A percentile compares a stretch with the other conserved stretches of the same genome.
Conservation (phyloP, 768 basidiomycete species). For the Auriculariales sp. region DNA sequence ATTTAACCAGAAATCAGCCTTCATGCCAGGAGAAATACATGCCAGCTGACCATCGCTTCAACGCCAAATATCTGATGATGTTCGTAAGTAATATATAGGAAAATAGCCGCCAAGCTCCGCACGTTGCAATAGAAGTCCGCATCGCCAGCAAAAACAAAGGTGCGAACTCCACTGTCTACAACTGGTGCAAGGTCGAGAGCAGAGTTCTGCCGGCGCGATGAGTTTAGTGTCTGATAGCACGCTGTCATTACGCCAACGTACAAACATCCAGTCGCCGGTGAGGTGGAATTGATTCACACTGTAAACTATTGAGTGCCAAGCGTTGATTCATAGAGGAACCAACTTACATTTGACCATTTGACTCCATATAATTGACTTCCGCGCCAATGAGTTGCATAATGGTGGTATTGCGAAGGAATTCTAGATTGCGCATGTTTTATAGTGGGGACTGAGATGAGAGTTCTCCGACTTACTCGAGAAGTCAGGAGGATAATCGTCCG, state of each 20-base stretch:
- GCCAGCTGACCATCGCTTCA: constrained; percentile 44
- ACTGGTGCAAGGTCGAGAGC: constrained; percentile 37
- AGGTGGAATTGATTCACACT: constrained; percentile 23
- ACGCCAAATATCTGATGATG: constrained; percentile 41
- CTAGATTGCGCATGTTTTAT: not conserved
- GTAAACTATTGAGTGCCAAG: not conserved
- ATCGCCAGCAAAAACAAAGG: constrained; percentile 44
- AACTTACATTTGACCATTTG: constrained; percentile 26
- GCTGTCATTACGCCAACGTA: not conserved
- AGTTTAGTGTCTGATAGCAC: not conserved
- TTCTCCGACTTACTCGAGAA: constrained; percentile 20
- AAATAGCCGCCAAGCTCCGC: too few species aligned
- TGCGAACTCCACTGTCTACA: constrained; percentile 42
- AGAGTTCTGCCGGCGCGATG: constrained; percentile 15
- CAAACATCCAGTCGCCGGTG: constrained; percentile 44
- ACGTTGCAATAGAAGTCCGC: constrained; percentile 23
- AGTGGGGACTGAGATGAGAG: too few species aligned
- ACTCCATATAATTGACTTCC: constrained; percentile 25
- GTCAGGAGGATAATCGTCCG: constrained; percentile 26
- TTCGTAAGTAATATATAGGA: constrained; percentile 14
- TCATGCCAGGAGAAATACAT: too few species aligned
- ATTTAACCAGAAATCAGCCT: too few species aligned
- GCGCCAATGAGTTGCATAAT: constrained; percentile 24
- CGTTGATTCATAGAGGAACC: too few species aligned
- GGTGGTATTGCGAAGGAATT: constrained; percentile 14